phyloP scores from a whole-genome alignment of 129 eudicot genomes.

The Flaveria bidentis region DNA sequence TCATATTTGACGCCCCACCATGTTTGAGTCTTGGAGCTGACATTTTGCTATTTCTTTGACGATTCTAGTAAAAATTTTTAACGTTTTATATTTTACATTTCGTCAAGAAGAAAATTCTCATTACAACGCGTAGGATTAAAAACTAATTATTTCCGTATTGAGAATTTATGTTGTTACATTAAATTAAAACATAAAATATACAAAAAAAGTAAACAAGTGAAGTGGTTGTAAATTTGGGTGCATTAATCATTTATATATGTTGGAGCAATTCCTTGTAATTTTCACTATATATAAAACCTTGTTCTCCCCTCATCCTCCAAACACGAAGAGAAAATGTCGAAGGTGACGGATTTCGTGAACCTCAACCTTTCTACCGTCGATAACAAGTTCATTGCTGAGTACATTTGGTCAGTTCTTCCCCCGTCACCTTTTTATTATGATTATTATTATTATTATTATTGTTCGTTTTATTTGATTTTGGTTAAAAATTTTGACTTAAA shows the following conservation, averaged over 20 bases:
- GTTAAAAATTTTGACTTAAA: too few relatives aligned
- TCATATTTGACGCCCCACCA: too few relatives aligned
- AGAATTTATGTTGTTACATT: too few relatives aligned
- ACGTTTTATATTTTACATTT: too few relatives aligned
- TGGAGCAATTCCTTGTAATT: not conserved
- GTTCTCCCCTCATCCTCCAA: not conserved
- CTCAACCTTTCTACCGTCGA: constrained; percentile 53
- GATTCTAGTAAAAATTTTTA: too few relatives aligned
- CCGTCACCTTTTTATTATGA: not conserved
- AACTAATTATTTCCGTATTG: too few relatives aligned
- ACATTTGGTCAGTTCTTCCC: constrained; percentile 57
- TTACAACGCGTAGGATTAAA: too few relatives aligned
- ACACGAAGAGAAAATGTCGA: constrained; percentile 44
- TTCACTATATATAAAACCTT: constrained; percentile 6
- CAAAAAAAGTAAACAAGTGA: not conserved
- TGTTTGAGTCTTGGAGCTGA: too few relatives aligned
- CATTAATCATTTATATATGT: not conserved
- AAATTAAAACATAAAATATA: too few relatives aligned
- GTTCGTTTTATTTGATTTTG: not conserved
- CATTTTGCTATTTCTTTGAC: too few relatives aligned
- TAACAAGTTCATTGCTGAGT: constrained; percentile 70
- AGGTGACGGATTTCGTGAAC: constrained; percentile 58
- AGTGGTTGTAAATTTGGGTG: constrained; percentile 15
- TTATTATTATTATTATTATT: too few relatives aligned
- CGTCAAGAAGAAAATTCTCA: too few relatives aligned